These are phyloP conservation scores for Podila verticillata DNA, from an alignment of 192 early-diverging fungal genomes.

Conservation along the genomic window DNA sequence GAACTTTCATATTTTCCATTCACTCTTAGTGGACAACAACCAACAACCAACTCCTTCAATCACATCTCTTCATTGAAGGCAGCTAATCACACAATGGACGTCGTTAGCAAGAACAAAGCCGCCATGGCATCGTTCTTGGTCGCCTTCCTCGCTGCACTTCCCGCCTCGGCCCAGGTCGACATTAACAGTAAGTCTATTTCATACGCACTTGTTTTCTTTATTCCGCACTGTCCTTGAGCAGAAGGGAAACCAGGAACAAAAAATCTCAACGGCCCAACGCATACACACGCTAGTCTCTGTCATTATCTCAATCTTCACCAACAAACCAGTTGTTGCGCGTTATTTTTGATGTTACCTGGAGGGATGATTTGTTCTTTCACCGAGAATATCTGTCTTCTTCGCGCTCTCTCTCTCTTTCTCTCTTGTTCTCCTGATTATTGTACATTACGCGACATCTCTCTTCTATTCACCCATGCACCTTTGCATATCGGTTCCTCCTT, in stretches of 20 bases:
- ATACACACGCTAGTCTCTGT: too few relatives aligned
- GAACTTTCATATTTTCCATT: background rate
- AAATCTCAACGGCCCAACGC: too few relatives aligned
- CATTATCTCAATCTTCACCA: too few relatives aligned
- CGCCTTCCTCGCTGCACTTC: constrained; percentile 34
- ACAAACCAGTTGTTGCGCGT: too few relatives aligned
- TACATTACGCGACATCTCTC: background rate
- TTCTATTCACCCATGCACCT: too few relatives aligned
- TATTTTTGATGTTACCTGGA: too few relatives aligned
- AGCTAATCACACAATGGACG: constrained; percentile 29
- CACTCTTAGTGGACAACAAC: background rate
- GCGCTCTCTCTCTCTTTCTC: background rate
- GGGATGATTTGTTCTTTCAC: too few relatives aligned
- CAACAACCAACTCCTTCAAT: background rate
- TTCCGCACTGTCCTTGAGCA: background rate
- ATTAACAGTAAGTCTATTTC: constrained; percentile 25
- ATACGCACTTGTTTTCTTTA: background rate
- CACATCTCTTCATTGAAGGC: constrained; percentile 3
- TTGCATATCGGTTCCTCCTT: too few relatives aligned
- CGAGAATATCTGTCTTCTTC: too few relatives aligned
- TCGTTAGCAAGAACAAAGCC: constrained; percentile 44
- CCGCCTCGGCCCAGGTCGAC: constrained; percentile 28
- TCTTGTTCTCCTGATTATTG: background rate
- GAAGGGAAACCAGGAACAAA: too few relatives aligned
- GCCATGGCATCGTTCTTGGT: constrained; percentile 45